Base-by-base conservation (phyloP, 345 rosid genomes). In the Citrus cavaleriei region DNA sequence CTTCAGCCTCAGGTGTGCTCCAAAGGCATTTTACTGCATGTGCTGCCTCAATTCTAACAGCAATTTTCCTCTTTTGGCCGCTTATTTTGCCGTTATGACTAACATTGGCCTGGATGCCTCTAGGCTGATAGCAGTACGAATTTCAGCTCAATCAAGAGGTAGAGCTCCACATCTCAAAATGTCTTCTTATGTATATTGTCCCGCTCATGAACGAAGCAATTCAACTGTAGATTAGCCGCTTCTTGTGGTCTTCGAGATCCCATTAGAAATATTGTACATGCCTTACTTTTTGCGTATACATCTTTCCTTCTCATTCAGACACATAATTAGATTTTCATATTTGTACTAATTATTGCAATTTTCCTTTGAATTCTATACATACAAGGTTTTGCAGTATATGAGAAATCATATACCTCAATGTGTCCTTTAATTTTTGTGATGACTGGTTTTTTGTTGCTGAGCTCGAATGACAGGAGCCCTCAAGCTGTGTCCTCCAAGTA, bases 1-100 rank as follows among this genome's bases (percentile, higher is more conserved):
- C 86, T 77, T 78, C 84, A 68, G 68, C 61, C 63, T 72, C 85
- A 83, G 88, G 87, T 88, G 73, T 75, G 83, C 67, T 79, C 81
- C 73, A 38, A 55, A n/a, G 59, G 64, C 84, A 49, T 74, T 34
- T 79, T 75, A 67, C 65, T 73, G 73, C 81, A n/a, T 68, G 14
- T 68, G 80, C 81, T 14, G 78, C 78, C 25, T 77, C 77, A 66
- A 66, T 78, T 66, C 28, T 76, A 49, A n/a, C 62, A 32, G 78
- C 82, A 70, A 55, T 83, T 80, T 79, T 73, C 59, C 78, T 78
- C 80, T 69, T 72, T 69, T 70, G 59, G 80, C 73, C 59, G 9
- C 71, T 57, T 68, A 49, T 79, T 27, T 86, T 64, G 38, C 74
- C 80, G 10, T 66, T 68, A 54, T 83, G 77, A 85, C 84, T 81